Evolutionary conservation across 768 basidiomycete species (phyloP).

Genomic region (Boletus reticuloceps): DNA sequence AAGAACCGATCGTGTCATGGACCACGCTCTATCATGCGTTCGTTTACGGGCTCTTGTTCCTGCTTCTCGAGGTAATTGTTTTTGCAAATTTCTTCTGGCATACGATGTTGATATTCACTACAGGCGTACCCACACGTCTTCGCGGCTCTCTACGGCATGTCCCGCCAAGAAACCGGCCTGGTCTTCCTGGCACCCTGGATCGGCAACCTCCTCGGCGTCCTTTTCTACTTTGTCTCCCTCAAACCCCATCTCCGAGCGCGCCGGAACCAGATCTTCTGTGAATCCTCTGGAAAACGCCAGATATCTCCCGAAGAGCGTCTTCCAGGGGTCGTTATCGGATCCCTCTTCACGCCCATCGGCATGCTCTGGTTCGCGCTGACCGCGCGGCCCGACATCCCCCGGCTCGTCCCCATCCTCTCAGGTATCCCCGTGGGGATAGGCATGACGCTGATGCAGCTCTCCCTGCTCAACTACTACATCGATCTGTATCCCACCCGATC

Average conservation of each 20-base stretch:
- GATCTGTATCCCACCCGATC: conserved; percentile 31
- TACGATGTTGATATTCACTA: neutral
- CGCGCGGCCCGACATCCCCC: conserved; percentile 11
- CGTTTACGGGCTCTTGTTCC: conserved; percentile 26
- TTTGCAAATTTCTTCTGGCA: too few species aligned
- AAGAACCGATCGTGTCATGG: conserved; percentile 28
- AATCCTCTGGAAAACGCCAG: conserved; percentile 21
- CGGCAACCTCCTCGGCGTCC: conserved; percentile 26
- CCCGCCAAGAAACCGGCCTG: conserved; percentile 21
- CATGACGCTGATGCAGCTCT: conserved; percentile 29
- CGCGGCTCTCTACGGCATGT: conserved; percentile 19
- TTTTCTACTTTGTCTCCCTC: conserved; percentile 24
- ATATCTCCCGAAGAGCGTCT: conserved; percentile 28
- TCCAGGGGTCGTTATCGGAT: conserved; percentile 25
- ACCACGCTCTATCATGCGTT: conserved; percentile 29
- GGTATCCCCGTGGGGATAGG: conserved; percentile 29
- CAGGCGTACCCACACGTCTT: conserved; percentile 26
- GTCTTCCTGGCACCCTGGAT: conserved; percentile 26
- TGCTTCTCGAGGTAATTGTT: conserved; percentile 25
- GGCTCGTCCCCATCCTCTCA: conserved; percentile 15
- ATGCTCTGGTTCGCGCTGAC: conserved; percentile 28
- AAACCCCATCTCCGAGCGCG: conserved; percentile 20
- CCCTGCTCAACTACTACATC: conserved; percentile 28
- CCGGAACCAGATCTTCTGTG: conserved; percentile 10
- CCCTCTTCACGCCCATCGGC: conserved; percentile 27